Conservation (phyloP, 2,329 filamentous ascomycete genomes). For the Pestalotiopsis sp. region DNA sequence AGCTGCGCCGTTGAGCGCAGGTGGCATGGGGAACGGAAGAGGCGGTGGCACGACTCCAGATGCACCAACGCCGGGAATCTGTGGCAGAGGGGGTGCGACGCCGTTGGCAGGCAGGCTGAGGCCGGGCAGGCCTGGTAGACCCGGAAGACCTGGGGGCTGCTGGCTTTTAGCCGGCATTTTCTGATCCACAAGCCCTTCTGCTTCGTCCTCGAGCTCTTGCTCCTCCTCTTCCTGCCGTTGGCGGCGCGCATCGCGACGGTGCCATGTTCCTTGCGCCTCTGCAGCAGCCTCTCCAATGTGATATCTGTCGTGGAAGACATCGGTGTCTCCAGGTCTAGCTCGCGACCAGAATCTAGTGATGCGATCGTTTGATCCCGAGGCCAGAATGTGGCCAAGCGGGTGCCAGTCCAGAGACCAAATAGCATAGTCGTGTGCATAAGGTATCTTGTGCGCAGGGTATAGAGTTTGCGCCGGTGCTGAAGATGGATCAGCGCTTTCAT, state of each 20-base stretch:
- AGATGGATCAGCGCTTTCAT: slow-evolving; percentile 79
- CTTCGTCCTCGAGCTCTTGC: slow-evolving; percentile 90
- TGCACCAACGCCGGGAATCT: slow-evolving; percentile 34
- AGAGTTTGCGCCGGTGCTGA: slow-evolving; percentile 88
- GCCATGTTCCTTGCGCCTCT: slow-evolving; percentile 94
- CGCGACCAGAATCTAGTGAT: slow-evolving; percentile 97
- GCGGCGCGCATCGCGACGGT: slow-evolving; percentile 74
- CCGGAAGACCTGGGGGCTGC: slow-evolving; percentile 51
- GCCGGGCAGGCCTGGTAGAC: slow-evolving; percentile 59
- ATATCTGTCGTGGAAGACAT: slow-evolving; percentile 85
- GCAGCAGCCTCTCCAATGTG: slow-evolving; percentile 94
- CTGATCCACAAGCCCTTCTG: slow-evolving; percentile 90
- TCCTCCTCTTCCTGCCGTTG: slow-evolving; percentile 91
- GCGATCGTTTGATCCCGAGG: slow-evolving; percentile 93
- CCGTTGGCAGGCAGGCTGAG: slow-evolving; percentile 42
- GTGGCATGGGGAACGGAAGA: slow-evolving; percentile 53
- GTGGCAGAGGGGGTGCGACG: slow-evolving; percentile 36
- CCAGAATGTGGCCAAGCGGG: slow-evolving; percentile 90
- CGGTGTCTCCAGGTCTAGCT: slow-evolving; percentile 82
- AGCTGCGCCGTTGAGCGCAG: slow-evolving; percentile 45
- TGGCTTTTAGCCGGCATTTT: slow-evolving; percentile 68
- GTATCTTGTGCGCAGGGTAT: slow-evolving; percentile 83
- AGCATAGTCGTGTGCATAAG: slow-evolving; percentile 89
- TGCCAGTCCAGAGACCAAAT: slow-evolving; percentile 99
- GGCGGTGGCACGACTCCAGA: slow-evolving; percentile 40